Conservation (phyloP, 2,329 filamentous ascomycete species). For the Sporothrix brunneoviolacea region DNA sequence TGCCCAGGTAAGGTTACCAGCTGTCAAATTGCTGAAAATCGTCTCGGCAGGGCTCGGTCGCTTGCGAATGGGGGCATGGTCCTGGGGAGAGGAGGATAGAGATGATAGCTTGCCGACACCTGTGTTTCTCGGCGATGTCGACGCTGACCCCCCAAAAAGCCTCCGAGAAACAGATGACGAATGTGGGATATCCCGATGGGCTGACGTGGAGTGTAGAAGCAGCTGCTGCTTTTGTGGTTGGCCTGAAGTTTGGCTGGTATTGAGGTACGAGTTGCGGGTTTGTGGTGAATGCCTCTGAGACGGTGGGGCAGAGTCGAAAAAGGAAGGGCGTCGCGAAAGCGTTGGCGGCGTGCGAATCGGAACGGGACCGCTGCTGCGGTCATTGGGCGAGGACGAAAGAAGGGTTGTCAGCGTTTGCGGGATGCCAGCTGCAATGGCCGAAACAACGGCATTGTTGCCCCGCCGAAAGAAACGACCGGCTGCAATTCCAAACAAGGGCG, state of each 20-base stretch:
- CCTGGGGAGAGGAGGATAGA: constrained; percentile 35
- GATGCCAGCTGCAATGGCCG: constrained; percentile 50
- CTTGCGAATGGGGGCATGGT: constrained; percentile 32
- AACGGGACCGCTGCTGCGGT: constrained; percentile 17
- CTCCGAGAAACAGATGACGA: constrained; percentile 32
- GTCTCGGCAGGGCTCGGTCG: constrained; percentile 56
- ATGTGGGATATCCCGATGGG: constrained; percentile 4
- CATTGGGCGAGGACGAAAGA: constrained; percentile 36
- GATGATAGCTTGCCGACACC: constrained; percentile 9
- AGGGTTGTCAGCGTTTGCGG: constrained; percentile 37
- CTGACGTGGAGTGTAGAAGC: constrained; percentile 5
- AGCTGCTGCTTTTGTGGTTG: constrained; percentile 9
- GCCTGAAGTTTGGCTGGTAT: not conserved
- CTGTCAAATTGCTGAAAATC: constrained; percentile 48
- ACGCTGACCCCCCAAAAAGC: constrained; percentile 7
- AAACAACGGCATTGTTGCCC: constrained; percentile 48
- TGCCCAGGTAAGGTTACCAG: constrained; percentile 47
- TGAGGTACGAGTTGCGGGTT: not conserved
- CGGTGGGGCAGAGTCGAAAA: not conserved
- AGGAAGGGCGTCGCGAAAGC: constrained; percentile 8
- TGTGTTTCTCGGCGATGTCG: constrained; percentile 13
- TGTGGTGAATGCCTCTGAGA: constrained; percentile 12
- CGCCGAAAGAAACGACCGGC: constrained; percentile 47
- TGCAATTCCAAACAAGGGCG: constrained; percentile 30
- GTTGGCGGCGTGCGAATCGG: not conserved